phyloP scores from a whole-genome alignment of 805 yeast genomes.

The Ogataea minuta region DNA sequence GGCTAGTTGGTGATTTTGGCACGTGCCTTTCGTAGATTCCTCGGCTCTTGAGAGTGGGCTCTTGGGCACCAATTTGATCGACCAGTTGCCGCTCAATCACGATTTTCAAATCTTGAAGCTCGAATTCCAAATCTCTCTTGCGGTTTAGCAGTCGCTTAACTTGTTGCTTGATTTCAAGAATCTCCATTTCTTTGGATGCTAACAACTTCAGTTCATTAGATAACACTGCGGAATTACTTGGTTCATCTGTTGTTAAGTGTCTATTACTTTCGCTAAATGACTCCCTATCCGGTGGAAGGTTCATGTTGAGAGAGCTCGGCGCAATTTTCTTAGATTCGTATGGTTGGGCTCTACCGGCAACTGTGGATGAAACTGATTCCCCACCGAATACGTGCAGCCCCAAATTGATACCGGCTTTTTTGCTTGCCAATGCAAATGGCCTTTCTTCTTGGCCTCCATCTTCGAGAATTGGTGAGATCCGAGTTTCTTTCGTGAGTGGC shows the following conservation, averaged over 20 bases:
- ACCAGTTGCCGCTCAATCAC: constrained; percentile 47
- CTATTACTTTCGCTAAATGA: neutral
- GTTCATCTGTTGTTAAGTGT: neutral
- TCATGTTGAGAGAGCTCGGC: too few relatives aligned
- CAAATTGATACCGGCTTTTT: constrained; percentile 31
- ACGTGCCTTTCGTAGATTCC: constrained; percentile 15
- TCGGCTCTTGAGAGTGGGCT: neutral
- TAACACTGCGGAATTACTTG: constrained; percentile 24
- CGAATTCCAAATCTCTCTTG: constrained; percentile 44
- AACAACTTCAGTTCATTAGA: constrained; percentile 56
- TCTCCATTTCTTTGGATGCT: constrained; percentile 67
- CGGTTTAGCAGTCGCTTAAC: constrained; percentile 42
- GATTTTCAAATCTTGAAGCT: constrained; percentile 49
- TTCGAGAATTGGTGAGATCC: neutral
- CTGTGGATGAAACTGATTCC: neutral
- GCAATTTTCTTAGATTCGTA: too few relatives aligned
- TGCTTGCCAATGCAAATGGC: neutral
- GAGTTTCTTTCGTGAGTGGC: too few relatives aligned
- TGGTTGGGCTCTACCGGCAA: neutral
- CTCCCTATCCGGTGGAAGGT: too few relatives aligned
- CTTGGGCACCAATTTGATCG: constrained; percentile 34
- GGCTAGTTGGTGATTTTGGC: constrained; percentile 23
- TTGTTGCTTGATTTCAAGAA: constrained; percentile 60
- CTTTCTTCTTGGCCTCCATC: neutral
- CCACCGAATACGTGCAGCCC: constrained; percentile 31